Evolutionary conservation across 495 filamentous ascomycete genomes (phyloP).

Genomic region (Platismatia glauca): DNA sequence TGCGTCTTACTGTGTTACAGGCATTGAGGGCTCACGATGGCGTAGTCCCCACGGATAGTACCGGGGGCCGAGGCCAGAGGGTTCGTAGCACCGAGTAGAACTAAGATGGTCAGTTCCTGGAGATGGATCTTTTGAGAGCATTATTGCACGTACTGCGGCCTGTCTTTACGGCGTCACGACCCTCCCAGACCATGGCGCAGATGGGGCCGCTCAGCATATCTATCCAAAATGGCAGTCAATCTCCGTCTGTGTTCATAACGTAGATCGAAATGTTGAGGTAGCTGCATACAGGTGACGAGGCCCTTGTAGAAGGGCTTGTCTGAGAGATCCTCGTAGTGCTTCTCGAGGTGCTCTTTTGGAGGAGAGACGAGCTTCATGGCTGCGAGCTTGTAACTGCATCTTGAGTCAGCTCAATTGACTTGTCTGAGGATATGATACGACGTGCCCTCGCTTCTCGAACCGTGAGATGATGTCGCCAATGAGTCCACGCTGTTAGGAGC

Average conservation of each 20-base stretch:
- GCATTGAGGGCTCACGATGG: conserved; percentile 40
- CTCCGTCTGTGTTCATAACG: too few relatives aligned
- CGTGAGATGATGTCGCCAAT: conserved; percentile 92
- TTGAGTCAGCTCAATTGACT: conserved; percentile 2
- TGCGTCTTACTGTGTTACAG: conserved; percentile 8
- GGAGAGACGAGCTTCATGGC: conserved; percentile 91
- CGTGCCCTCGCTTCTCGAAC: conserved; percentile 89
- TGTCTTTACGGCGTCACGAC: conserved; percentile 94
- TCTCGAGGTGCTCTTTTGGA: conserved; percentile 86
- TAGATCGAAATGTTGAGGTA: neutral
- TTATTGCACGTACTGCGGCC: conserved; percentile 62
- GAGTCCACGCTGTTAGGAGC: conserved; percentile 68
- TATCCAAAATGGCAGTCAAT: conserved; percentile 29
- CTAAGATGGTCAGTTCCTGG: conserved; percentile 29
- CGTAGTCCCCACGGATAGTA: conserved; percentile 90
- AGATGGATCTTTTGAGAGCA: neutral
- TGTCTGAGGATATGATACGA: conserved; percentile 15
- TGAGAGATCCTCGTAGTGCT: conserved; percentile 90
- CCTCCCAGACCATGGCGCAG: conserved; percentile 98
- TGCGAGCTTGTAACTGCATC: conserved; percentile 79
- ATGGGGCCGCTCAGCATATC: conserved; percentile 97
- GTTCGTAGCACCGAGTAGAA: conserved; percentile 96
- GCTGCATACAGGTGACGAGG: conserved; percentile 66
- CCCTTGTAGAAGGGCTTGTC: conserved; percentile 94
- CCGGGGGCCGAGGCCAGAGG: conserved; percentile 85